Base-by-base conservation (phyloP, 2,329 filamentous ascomycete species). In the Penicillium freii region DNA sequence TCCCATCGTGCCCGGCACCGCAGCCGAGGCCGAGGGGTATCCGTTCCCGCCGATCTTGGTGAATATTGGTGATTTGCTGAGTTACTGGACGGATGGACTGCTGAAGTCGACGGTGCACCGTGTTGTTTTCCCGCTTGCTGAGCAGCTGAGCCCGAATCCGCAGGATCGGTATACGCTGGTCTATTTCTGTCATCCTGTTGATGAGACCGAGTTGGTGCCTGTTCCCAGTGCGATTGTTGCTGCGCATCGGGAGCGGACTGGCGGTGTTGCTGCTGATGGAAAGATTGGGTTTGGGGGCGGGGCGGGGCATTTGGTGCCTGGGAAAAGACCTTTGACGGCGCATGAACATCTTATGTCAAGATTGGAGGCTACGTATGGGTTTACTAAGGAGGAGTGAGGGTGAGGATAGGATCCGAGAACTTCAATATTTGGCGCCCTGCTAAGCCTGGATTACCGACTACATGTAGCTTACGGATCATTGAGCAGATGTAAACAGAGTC, bases 41-140 rank as follows among this genome's bases (percentile, higher is more conserved):
- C 78, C 78, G 9, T 82, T 79, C 40, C 87, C 85, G n/a, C 92
- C 88, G 1, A 91, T 85, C n/a, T 71, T 88, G 3, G 82, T 88
- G 15, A 88, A 88, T 60, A 88, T 90, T n/a, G 87, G 86, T 0
- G 87, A 90, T 69, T 65, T 89, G 34, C 76, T 90, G 15, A 88
- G 86, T 34, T 94, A 95, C 73, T 97, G 93, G 93, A 97, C 94
- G 1, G 88, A 89, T 62, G 92, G 92, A 0, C 75, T 97, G 46
- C 81, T 97, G 61, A 89, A 91, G 66, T 92, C 88, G 65, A 97
- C 93, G 0, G 85, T 97, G 6, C 94, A 97, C 71, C 81, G 93
- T 11, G 94, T 97, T 31, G 86, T 93, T 0, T 94, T 96, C 63
- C 81, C 82, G 1, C 66, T 71, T 29, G 75, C 76, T 0, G 77